Conservation (phyloP, 345 rosid genomes). For the Trapa incisa region DNA sequence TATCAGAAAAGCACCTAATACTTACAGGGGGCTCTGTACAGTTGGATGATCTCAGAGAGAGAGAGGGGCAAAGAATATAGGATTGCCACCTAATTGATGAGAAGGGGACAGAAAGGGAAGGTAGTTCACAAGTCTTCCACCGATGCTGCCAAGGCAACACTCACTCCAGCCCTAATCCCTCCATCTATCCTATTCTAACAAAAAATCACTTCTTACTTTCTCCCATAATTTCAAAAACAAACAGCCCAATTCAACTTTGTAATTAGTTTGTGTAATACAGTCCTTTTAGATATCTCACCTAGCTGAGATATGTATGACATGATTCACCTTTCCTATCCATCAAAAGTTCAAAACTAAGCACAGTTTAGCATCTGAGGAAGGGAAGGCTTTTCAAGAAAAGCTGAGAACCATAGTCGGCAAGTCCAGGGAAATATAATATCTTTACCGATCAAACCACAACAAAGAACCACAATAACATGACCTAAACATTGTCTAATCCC, state of each 20-base stretch:
- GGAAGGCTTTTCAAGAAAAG: background rate
- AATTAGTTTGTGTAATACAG: background rate
- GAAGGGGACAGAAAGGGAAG: slow-evolving; percentile 12
- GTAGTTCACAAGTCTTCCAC: slow-evolving; percentile 22
- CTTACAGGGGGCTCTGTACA: background rate
- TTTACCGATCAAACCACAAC: background rate
- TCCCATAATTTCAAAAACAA: background rate
- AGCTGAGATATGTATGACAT: no score
- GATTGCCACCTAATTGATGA: slow-evolving; percentile 8
- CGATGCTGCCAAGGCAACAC: slow-evolving; percentile 8
- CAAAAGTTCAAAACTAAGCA: no score
- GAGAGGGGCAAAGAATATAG: background rate
- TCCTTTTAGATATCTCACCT: no score
- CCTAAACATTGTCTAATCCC: background rate
- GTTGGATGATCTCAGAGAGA: background rate
- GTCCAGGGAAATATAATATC: background rate
- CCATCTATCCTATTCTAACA: slow-evolving; percentile 4
- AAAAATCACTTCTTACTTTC: background rate
- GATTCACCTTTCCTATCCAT: no score
- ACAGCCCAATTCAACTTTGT: background rate
- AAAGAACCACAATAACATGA: background rate
- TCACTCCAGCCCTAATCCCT: slow-evolving; percentile 1
- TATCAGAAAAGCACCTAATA: background rate
- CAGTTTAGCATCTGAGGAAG: background rate
- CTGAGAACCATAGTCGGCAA: background rate